Evolutionary conservation across 2,329 filamentous ascomycete genomes (phyloP).

Genomic region (Calonectria pauciramosa): DNA sequence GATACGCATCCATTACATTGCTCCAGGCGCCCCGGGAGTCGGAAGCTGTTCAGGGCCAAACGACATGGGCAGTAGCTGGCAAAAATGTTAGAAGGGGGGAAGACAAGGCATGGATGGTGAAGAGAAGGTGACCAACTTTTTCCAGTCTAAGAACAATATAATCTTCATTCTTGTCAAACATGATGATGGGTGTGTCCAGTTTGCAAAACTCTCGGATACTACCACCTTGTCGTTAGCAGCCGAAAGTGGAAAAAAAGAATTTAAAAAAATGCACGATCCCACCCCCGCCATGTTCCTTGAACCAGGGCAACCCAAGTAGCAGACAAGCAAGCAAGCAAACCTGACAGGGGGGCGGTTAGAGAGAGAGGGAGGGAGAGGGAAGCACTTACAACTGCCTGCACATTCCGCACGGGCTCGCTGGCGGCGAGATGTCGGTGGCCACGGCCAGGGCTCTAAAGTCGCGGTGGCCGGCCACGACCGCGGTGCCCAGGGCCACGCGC

Average conservation of each 20-base stretch:
- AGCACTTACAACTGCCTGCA: constrained; percentile 86
- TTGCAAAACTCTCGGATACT: constrained; percentile 84
- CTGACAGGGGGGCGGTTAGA: not conserved
- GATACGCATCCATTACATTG: constrained; percentile 5
- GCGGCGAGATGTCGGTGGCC: constrained; percentile 80
- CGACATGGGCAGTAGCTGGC: constrained; percentile 75
- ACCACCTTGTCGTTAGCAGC: constrained; percentile 33
- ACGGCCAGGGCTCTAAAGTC: constrained; percentile 86
- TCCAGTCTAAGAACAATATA: constrained; percentile 79
- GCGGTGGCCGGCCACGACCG: constrained; percentile 72
- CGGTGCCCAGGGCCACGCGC: constrained; percentile 87
- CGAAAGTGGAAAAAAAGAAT: not conserved
- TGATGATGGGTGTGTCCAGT: constrained; percentile 82
- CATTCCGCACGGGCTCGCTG: constrained; percentile 91
- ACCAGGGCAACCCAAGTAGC: too few relatives aligned
- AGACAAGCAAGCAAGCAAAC: too few relatives aligned
- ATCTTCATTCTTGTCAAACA: constrained; percentile 88
- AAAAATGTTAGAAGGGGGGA: not conserved
- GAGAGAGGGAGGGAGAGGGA: not conserved
- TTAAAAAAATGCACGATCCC: not conserved
- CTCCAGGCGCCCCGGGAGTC: constrained; percentile 45
- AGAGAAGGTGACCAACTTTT: constrained; percentile 62
- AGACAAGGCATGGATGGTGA: not conserved
- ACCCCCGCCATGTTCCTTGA: not conserved
- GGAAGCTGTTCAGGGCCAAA: constrained; percentile 75